Evolutionary conservation across 352 stramenopile genomes (phyloP).

Genomic region (Phytopythium sindhum): DNA sequence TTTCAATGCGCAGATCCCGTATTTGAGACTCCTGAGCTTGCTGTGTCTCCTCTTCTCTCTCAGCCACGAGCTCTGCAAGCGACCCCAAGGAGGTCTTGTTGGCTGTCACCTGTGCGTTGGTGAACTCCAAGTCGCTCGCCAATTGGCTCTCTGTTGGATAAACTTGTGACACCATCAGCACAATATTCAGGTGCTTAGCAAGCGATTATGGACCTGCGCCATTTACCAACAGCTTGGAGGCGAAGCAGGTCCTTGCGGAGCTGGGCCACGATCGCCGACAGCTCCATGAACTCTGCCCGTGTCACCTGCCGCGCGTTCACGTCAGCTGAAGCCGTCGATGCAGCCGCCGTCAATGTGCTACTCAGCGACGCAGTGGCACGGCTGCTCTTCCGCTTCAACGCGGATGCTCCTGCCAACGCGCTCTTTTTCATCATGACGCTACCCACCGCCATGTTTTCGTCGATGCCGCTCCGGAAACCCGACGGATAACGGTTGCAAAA

Average conservation of each 20-base stretch:
- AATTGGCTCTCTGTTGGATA: slow-evolving; percentile 36
- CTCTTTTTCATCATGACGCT: slow-evolving; percentile 18
- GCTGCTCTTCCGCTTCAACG: slow-evolving; percentile 16
- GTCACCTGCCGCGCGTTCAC: slow-evolving; percentile 45
- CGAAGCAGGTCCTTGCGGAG: slow-evolving; percentile 44
- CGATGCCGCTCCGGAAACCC: not conserved
- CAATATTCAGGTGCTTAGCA: not conserved
- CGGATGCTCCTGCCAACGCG: not conserved
- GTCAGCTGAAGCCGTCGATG: slow-evolving; percentile 28
- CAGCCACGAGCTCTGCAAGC: slow-evolving; percentile 40
- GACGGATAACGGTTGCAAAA: not conserved
- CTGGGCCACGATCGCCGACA: slow-evolving; percentile 35
- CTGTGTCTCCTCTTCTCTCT: slow-evolving; percentile 44
- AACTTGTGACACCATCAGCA: not conserved
- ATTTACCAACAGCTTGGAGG: slow-evolving; percentile 36
- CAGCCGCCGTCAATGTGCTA: slow-evolving; percentile 2
- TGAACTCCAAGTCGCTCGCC: slow-evolving; percentile 45
- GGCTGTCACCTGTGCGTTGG: slow-evolving; percentile 31
- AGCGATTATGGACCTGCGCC: not conserved
- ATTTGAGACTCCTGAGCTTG: slow-evolving; percentile 34
- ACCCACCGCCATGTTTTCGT: not conserved
- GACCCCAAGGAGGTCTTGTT: slow-evolving; percentile 47
- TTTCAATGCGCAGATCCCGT: slow-evolving; percentile 44
- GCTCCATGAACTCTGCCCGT: slow-evolving; percentile 55
- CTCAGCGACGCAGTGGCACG: not conserved